Conservation (phyloP, 305 asterid species). For the Solanum aculeatissimum region DNA sequence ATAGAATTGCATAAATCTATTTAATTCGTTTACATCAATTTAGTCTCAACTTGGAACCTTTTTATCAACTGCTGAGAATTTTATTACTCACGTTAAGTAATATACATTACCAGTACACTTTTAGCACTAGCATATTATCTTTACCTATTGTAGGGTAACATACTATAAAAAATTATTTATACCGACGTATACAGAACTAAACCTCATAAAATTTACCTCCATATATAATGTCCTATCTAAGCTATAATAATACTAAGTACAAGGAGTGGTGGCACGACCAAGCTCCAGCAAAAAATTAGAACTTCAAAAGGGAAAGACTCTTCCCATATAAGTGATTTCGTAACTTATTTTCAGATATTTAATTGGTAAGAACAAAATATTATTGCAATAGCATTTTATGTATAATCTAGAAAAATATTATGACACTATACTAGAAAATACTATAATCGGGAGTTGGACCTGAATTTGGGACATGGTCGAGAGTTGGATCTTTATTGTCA, state of each 20-base stretch:
- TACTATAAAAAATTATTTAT: neutral
- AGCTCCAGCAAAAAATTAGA: too few species aligned
- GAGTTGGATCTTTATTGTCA: neutral
- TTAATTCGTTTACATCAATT: neutral
- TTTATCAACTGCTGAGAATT: neutral
- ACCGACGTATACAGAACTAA: neutral
- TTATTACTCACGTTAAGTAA: neutral
- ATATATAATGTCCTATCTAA: too few species aligned
- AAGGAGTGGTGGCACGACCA: too few species aligned
- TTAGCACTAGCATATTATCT: neutral
- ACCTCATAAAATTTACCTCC: neutral
- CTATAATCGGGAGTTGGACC: neutral
- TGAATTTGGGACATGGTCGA: neutral
- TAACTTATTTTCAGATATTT: neutral
- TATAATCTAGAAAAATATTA: neutral
- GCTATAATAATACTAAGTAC: too few species aligned
- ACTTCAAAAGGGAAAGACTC: too few species aligned
- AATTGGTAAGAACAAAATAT: neutral
- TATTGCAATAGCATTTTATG: neutral
- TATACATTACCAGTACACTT: neutral
- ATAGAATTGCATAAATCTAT: neutral
- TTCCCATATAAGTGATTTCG: neutral
- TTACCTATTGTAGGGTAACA: too few species aligned
- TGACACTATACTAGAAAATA: neutral
- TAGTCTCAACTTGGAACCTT: neutral